Evolutionary conservation across 257 asterid genomes (phyloP), one percentile per base, ranked within the genome.

Genomic region (Capsicum chinense): DNA sequence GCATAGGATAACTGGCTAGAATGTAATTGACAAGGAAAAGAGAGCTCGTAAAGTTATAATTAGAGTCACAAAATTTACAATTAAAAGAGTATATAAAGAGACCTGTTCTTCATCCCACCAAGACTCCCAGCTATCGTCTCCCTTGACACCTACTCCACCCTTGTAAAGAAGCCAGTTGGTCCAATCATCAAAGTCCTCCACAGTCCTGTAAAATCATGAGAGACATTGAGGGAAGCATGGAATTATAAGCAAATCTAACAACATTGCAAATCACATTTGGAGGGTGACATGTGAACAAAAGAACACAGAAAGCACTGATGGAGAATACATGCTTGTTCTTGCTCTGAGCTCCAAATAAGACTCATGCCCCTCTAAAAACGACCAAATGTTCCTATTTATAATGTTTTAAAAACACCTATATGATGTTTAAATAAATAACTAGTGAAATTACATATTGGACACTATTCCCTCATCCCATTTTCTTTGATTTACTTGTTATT

Each of bases 81-180:
- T 14, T 57, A 17, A 50, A 66, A 56, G 48, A 9, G 58, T 12
- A 79, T 52, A 39, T 10, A 63, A 50, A 17, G 12, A 47, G 15
- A 96, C 99, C 98, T 94, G 98, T 88, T 97, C 99, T 89, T 97
- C 99, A 79, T 93, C 99, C 99, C 99, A 97, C 99, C 99, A 97
- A 71, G 98, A 95, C 90, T 97, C 99, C 99, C 99, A 97, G 85
- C 99, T 96, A 85, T 91, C 86, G 26, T 97, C 98, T 79, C 98
- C 99, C 88, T 91, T 93, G 84, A 97, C 88, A 80, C 99, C 99
- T 85, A 97, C 98, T 84, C 99, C 99, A 66, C 99, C 99, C 88
- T 97, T 95, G 85, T 97, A 95, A 93, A 95, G 86, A 64, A 97
- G 97, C 99, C 99, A 97, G 88, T 88, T 93, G 84, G 93, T 95